Evolutionary conservation across 2,329 filamentous ascomycete genomes (phyloP), one percentile per base, ranked within the genome.

Genomic region (Verticillium dahliae): DNA sequence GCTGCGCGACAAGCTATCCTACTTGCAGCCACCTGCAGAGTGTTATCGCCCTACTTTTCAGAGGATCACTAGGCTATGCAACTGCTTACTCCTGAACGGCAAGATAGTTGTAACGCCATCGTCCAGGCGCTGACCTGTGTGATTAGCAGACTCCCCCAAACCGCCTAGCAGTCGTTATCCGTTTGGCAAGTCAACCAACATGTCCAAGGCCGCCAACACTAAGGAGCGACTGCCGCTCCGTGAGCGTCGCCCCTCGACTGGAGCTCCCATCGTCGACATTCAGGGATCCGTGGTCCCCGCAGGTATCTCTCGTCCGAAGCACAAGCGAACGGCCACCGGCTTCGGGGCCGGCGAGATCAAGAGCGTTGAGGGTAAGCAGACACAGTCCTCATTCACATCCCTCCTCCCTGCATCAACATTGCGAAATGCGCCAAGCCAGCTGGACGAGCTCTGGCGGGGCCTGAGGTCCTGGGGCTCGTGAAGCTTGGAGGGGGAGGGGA

Each of bases 251-350:
- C 92, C 90, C 62, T 96, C 92, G 22, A 89, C 85, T 62, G 87
- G 90, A 67, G 91, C 91, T 68, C 93, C 93, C 56, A 88, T 97
- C 68, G 86, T 90, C 66, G 92, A 97, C 73, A 88, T 98, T 65
- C 84, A 91, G 75, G 93, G 92, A 66, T 89, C 91, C 18, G 86
- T 97, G 62, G 90, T 90, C n/a, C 92, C 92, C 50, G 89, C 88
- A 52, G 94, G 96, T 73, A 88, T 90, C 77, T 86, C 85, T 33
- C 85, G 95, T 64, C 95, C 95, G 56, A 99, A 98, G 80, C 95
- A 99, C 80, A 97, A 92, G 82, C 87, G 95, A 68, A 98, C 94
- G n/a, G 90, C 91, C 67, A 99, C 95, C 10, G 95, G 95, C 9
- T 95, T 98, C 72, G 93, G 92, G 38, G 85, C 92, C 34, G 81